phyloP scores from a whole-genome alignment of 2,329 filamentous ascomycete genomes.

The Onygenales sp. region DNA sequence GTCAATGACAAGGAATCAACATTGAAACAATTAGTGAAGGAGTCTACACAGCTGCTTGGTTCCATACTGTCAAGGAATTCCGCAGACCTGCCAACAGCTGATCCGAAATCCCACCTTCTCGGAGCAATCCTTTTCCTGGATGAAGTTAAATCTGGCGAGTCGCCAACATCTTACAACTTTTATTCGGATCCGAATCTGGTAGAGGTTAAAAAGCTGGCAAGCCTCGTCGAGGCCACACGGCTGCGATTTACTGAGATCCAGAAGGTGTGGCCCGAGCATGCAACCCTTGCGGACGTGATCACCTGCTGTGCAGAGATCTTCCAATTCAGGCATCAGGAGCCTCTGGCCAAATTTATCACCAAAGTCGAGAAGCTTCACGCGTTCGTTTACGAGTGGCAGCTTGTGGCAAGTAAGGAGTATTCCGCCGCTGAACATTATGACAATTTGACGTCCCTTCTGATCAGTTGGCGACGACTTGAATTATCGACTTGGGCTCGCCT shows the following conservation, averaged over 20 bases:
- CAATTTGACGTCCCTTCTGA: slow-evolving; percentile 66
- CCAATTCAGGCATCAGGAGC: slow-evolving; percentile 67
- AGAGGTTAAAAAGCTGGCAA: slow-evolving; percentile 66
- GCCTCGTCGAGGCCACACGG: slow-evolving; percentile 59
- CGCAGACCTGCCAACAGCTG: slow-evolving; percentile 15
- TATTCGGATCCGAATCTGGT: slow-evolving; percentile 71
- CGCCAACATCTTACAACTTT: slow-evolving; percentile 63
- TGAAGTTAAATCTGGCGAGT: slow-evolving; percentile 32
- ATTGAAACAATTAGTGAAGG: slow-evolving; percentile 25
- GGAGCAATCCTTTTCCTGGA: slow-evolving; percentile 57
- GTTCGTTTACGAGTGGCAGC: slow-evolving; percentile 88
- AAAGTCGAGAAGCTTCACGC: slow-evolving; percentile 80
- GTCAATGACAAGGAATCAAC: slow-evolving; percentile 18
- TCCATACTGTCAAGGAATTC: slow-evolving; percentile 21
- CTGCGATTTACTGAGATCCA: slow-evolving; percentile 62
- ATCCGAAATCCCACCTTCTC: slow-evolving; percentile 51
- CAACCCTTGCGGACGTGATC: slow-evolving; percentile 72
- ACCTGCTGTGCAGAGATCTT: slow-evolving; percentile 65
- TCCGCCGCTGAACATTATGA: slow-evolving; percentile 63
- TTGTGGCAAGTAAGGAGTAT: slow-evolving; percentile 74
- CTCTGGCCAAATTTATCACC: slow-evolving; percentile 75
- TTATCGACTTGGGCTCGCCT: slow-evolving; percentile 84
- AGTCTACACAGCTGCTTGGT: slow-evolving; percentile 26
- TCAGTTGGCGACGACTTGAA: slow-evolving; percentile 84
- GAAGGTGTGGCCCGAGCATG: slow-evolving; percentile 58